These are phyloP conservation scores for Phytophthora colocasiae DNA, from an alignment of 352 stramenopile genomes.

Conservation along the genomic window DNA sequence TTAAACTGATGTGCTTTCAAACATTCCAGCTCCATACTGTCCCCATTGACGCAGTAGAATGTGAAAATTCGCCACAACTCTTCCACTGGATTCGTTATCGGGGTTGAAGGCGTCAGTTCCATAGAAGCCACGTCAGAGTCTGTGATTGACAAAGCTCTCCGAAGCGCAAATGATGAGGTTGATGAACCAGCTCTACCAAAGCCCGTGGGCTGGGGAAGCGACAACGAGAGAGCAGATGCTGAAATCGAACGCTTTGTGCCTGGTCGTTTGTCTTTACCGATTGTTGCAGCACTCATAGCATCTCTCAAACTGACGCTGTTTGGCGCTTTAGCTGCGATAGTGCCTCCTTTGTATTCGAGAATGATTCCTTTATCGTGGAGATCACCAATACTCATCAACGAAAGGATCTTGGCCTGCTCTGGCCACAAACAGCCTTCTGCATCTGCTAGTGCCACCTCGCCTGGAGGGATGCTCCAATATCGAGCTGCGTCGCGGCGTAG, in stretches of 20 bases:
- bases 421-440: conserved; percentile 77
- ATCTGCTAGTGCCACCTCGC: conserved; percentile 59
- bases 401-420: conserved; percentile 76
- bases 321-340: conserved; percentile 14
- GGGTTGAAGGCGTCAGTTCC: not conserved
- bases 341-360: conserved; percentile 56
- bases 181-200: conserved; percentile 7
- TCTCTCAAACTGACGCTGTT: conserved; percentile 36
- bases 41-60: conserved; percentile 83
- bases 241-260: conserved; percentile 21
- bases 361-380: conserved; percentile 57
- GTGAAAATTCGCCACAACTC: conserved; percentile 84
- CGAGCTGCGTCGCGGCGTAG: conserved; percentile 68
- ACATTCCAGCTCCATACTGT: conserved; percentile 74
- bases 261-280: conserved; percentile 20
- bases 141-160: conserved; percentile 17
- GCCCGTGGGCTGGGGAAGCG: conserved; percentile 12
- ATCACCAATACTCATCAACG: conserved; percentile 61
- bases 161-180: conserved; percentile 12
- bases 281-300: conserved; percentile 19
- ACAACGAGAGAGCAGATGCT: conserved; percentile 20
- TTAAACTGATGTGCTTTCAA: conserved; percentile 83
- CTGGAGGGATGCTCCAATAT: conserved; percentile 69
- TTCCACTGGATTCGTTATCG: conserved; percentile 49
- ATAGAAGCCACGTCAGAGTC: conserved; percentile 15